These are phyloP conservation scores for Chaetothyriales sp. DNA, from an alignment of 2,329 filamentous ascomycete genomes.

Conservation along the genomic window DNA sequence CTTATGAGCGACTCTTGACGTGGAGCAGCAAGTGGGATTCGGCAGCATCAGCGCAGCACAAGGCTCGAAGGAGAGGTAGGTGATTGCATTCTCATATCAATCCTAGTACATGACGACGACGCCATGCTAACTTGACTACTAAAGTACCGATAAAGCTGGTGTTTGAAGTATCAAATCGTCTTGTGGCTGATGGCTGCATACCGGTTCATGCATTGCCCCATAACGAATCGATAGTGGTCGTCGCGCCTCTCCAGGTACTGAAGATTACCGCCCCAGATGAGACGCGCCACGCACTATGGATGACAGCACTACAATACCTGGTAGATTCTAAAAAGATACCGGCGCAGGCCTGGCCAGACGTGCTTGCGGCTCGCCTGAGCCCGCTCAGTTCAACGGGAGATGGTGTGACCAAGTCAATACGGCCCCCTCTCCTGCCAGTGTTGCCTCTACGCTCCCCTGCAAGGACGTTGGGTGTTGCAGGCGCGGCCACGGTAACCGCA, in stretches of 20 bases:
- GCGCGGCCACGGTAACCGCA: not conserved
- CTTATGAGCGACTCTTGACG: not conserved
- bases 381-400: not conserved
- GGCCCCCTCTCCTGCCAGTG: not conserved
- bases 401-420: not conserved
- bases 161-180: not conserved
- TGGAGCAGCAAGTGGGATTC: constrained; percentile 1
- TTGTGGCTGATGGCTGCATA: not conserved
- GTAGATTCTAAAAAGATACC: not conserved
- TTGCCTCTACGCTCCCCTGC: not conserved
- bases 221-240: not conserved
- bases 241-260: not conserved
- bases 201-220: not conserved
- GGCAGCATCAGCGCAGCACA: not conserved
- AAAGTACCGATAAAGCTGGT: constrained; percentile 1
- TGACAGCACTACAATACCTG: constrained; percentile 1
- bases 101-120: not conserved
- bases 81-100: not conserved
- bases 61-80: not conserved
- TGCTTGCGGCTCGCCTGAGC: not conserved
- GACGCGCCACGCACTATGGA: not conserved
- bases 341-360: not conserved
- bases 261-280: constrained; percentile 1
- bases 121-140: not conserved
- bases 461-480: not conserved